Evolutionary conservation across 2,329 filamentous ascomycete species (phyloP).

Genomic region (Triangularia verruculosa): DNA sequence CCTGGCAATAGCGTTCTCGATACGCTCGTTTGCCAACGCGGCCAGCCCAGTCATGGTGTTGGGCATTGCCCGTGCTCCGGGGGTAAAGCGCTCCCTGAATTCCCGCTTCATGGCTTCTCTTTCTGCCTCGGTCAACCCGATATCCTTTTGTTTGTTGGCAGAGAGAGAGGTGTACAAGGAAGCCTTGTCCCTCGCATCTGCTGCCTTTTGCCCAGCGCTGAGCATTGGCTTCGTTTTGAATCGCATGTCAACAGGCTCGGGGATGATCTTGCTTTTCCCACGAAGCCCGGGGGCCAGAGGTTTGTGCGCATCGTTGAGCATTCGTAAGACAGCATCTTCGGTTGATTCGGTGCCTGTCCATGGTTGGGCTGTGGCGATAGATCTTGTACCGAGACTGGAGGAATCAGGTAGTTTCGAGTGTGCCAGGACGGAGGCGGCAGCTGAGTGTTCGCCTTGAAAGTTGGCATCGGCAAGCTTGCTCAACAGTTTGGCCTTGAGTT

Average conservation of each 20-base stretch:
- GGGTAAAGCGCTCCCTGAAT: constrained; percentile 76
- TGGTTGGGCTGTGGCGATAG: constrained; percentile 62
- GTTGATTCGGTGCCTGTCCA: constrained; percentile 78
- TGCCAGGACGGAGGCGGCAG: constrained; percentile 43
- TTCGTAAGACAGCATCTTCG: constrained; percentile 75
- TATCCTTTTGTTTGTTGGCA: constrained; percentile 35
- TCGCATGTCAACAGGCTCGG: constrained; percentile 50
- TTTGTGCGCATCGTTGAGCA: constrained; percentile 77
- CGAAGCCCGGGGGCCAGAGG: constrained; percentile 55
- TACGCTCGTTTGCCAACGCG: constrained; percentile 80
- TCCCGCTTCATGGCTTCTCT: constrained; percentile 67
- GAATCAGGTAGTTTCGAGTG: constrained; percentile 43
- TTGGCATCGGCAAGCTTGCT: constrained; percentile 54
- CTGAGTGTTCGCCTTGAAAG: constrained; percentile 50
- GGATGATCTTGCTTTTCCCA: constrained; percentile 43
- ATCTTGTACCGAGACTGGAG: constrained; percentile 66
- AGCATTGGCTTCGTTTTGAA: constrained; percentile 39
- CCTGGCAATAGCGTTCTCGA: constrained; percentile 88
- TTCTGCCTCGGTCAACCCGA: constrained; percentile 65
- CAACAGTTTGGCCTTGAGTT: constrained; percentile 57
- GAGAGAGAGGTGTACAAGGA: constrained; percentile 50
- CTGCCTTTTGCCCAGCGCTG: constrained; percentile 47
- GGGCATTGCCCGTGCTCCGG: constrained; percentile 69
- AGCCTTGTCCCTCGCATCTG: constrained; percentile 56
- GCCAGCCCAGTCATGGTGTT: constrained; percentile 74